Evolutionary conservation across 306 rosid species (phyloP), one percentile per base, ranked within the genome.

Genomic region (Calophaca sinica): DNA sequence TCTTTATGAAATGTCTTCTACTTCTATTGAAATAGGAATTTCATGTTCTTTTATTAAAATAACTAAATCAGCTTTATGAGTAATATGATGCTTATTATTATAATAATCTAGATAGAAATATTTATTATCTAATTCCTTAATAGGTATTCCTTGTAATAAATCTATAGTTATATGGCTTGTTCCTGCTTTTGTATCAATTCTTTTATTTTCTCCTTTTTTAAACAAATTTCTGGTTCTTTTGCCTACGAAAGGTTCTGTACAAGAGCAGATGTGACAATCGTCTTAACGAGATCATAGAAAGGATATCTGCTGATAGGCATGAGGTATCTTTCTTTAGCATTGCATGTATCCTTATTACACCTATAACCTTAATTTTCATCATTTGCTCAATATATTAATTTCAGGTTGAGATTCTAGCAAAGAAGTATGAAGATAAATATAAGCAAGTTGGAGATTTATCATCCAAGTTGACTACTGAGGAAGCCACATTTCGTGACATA

Each of bases 181-280:
- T n/a, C n/a, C n/a, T n/a, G n/a, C n/a, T n/a, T n/a, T n/a, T n/a
- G n/a, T n/a, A n/a, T n/a, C n/a, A n/a, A n/a, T 15, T 80, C 51
- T 33, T 55, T 46, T 46, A 13, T 57, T 73, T 48, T 36, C 39
- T 9, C 76, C 20, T 12, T 31, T 73, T 65, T 20, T 7, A 20
- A 55, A 38, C 79, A 72, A 78, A 36, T 63, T 63, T 50, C 50
- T 39, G 81, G 38, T 74, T 20, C 71, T 29, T 33, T 51, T 76
- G 49, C 62, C 68, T 73, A 54, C 79, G 12, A 72, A 86, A 96
- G 99, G 91, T 96, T 75, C 84, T 96, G 62, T 92, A 92, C 90
- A 96, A 96, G 87, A 96, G 99, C 85, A 90, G 98, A 86, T 96
- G 99, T 81, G 99, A 92, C 89, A 92, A 89, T 68, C 90, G 96